A percentile compares a stretch with the other conserved stretches of the same genome.
These are phyloP conservation scores for Myriosclerotinia curreyana DNA, from an alignment of 2,329 filamentous ascomycete species.

Conservation along the genomic window DNA sequence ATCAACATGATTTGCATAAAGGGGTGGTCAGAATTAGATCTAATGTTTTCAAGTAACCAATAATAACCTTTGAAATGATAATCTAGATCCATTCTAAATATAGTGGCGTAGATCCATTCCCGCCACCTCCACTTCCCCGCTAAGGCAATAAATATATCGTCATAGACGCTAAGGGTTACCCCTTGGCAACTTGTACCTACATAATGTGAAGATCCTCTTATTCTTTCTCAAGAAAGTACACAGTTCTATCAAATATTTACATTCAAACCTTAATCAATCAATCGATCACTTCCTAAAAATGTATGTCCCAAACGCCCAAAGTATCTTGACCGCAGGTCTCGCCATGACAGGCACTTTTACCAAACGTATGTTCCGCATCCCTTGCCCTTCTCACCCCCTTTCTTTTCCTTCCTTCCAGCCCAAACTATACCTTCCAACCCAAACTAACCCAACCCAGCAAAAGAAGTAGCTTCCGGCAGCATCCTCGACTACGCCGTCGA, in stretches of 20 bases:
- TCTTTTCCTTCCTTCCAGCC: background rate
- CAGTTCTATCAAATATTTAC: background rate
- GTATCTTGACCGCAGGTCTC: conserved; percentile 31
- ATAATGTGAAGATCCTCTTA: background rate
- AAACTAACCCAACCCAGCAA: conserved; percentile 26
- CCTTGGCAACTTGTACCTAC: conserved; percentile 4
- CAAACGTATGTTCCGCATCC: conserved; percentile 24
- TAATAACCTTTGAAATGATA: background rate
- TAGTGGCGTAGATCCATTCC: conserved; percentile 1
- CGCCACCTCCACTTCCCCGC: conserved; percentile 11
- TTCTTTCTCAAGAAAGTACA: too few species aligned
- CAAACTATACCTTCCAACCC: background rate
- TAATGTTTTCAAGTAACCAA: too few species aligned
- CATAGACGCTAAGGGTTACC: background rate
- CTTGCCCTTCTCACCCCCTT: background rate
- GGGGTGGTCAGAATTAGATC: too few species aligned
- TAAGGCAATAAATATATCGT: conserved; percentile 3
- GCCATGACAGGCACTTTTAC: conserved; percentile 27
- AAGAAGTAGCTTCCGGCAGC: conserved; percentile 38
- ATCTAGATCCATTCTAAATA: background rate
- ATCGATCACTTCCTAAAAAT: conserved; percentile 20
- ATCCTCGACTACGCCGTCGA: conserved; percentile 46
- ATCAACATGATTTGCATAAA: background rate
- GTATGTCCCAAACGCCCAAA: conserved; percentile 34
- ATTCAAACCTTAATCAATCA: background rate